Conservation (phyloP, 139 green algal genomes). For the Chlamydomonas sp. region DNA sequence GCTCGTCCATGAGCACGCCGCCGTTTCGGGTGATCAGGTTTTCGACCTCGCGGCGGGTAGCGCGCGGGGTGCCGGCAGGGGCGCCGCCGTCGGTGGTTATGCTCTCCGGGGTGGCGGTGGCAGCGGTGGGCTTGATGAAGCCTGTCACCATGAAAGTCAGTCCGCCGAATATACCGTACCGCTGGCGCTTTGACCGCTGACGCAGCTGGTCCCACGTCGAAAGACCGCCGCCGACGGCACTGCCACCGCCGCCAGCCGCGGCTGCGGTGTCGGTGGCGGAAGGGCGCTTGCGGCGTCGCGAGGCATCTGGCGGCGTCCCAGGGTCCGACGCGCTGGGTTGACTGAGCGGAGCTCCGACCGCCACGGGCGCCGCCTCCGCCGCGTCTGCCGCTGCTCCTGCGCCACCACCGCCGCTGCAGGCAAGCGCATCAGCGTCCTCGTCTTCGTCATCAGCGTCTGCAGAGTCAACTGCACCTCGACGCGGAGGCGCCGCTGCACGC, state of each 20-base stretch:
- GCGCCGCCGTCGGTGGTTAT: background rate
- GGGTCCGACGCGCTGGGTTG: slow-evolving; percentile 30
- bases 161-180: slow-evolving; percentile 21
- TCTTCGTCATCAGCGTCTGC: too few relatives aligned
- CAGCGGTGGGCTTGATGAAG: background rate
- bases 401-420: too few relatives aligned
- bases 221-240: background rate
- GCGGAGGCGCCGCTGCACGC: too few relatives aligned
- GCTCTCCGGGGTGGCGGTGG: background rate
- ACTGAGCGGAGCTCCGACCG: background rate
- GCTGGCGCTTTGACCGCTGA: slow-evolving; percentile 24
- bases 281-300: slow-evolving; percentile 16
- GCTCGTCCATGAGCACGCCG: slow-evolving; percentile 24
- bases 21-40: slow-evolving; percentile 27
- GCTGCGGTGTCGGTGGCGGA: too few relatives aligned
- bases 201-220: background rate
- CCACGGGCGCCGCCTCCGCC: too few relatives aligned
- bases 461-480: too few relatives aligned
- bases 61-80: background rate
- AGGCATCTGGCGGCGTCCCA: slow-evolving; percentile 2
- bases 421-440: too few relatives aligned
- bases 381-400: too few relatives aligned
- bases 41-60: background rate
- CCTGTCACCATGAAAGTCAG: slow-evolving; percentile 31
- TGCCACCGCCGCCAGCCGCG: too few relatives aligned